Percentiles rank a stretch among this genome's conserved stretches.
These are phyloP conservation scores for Acacia acuminata DNA, from an alignment of 306 rosid species.

Conservation along the genomic window DNA sequence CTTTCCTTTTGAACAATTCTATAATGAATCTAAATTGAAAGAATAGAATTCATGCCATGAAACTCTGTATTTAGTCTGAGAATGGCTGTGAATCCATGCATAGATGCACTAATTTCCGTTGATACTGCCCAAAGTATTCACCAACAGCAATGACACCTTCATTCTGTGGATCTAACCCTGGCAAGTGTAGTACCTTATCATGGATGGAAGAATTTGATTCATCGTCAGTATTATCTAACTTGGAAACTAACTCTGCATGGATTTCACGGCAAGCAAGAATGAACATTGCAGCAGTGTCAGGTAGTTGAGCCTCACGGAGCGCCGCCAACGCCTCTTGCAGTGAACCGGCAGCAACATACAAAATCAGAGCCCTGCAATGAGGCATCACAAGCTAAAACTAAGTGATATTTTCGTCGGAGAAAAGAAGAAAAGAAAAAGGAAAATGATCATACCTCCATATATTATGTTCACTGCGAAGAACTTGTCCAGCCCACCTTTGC, in stretches of 20 bases:
- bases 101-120: constrained; percentile 86
- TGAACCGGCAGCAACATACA: constrained; percentile 92
- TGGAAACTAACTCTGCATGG: constrained; percentile 60
- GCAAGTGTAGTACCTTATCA: constrained; percentile 52
- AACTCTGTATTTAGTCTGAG: constrained; percentile 50
- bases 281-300: constrained; percentile 96
- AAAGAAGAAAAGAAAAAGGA: constrained; percentile 3
- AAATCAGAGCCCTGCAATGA: constrained; percentile 81
- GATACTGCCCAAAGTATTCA: constrained; percentile 87
- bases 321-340: constrained; percentile 91
- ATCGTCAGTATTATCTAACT: constrained; percentile 44
- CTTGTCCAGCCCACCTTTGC: constrained; percentile 91
- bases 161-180: constrained; percentile 74
- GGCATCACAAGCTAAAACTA: constrained; percentile 36
- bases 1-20: constrained; percentile 15
- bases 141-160: constrained; percentile 80
- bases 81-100: constrained; percentile 93
- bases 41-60: constrained; percentile 5
- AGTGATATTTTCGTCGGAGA: constrained; percentile 12
- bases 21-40: constrained; percentile 21
- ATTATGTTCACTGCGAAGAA: constrained; percentile 76
- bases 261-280: constrained; percentile 93
- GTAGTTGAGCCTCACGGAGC: constrained; percentile 90
- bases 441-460: constrained; percentile 80
- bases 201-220: constrained; percentile 56